phyloP scores from a whole-genome alignment of 139 green algal genomes.

The Pedinophyceae sp. region DNA sequence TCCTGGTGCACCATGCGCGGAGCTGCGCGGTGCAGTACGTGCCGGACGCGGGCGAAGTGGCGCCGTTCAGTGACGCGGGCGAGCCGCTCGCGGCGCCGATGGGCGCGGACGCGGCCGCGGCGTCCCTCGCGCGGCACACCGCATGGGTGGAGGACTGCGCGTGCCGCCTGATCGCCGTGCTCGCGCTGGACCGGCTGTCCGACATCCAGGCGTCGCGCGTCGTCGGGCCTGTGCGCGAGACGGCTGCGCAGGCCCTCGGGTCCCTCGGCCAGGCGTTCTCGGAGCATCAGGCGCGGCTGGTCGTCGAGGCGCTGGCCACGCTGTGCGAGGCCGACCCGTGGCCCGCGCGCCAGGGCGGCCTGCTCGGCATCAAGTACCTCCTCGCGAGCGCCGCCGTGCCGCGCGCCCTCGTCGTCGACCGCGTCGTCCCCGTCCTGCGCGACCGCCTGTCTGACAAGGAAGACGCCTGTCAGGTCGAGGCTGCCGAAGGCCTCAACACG shows the following conservation, averaged over 20 bases:
- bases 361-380: constrained; percentile 84
- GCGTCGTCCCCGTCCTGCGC: constrained; percentile 13
- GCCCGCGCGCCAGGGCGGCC: constrained; percentile 48
- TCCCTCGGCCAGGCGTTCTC: constrained; percentile 10
- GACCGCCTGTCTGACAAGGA: constrained; percentile 41
- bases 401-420: not conserved
- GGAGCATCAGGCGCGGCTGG: constrained; percentile 18
- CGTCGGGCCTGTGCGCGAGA: constrained; percentile 84
- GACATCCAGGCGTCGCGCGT: constrained; percentile 25
- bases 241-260: constrained; percentile 79
- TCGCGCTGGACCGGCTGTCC: constrained; percentile 66
- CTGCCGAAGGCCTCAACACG: not conserved
- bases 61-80: too few relatives aligned
- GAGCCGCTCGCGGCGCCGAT: constrained; percentile 6
- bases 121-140: constrained; percentile 27
- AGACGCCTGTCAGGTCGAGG: not conserved
- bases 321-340: constrained; percentile 9
- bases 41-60: constrained; percentile 1
- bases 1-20: constrained; percentile 44
- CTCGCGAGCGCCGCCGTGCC: constrained; percentile 27
- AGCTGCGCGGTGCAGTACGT: constrained; percentile 22
- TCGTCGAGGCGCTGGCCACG: constrained; percentile 33
- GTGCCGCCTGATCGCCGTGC: constrained; percentile 68
- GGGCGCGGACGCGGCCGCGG: constrained; percentile 14
- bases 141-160: constrained; percentile 66